phyloP scores from a whole-genome alignment of 2,329 filamentous ascomycete genomes.

The Simplicillium sp. region DNA sequence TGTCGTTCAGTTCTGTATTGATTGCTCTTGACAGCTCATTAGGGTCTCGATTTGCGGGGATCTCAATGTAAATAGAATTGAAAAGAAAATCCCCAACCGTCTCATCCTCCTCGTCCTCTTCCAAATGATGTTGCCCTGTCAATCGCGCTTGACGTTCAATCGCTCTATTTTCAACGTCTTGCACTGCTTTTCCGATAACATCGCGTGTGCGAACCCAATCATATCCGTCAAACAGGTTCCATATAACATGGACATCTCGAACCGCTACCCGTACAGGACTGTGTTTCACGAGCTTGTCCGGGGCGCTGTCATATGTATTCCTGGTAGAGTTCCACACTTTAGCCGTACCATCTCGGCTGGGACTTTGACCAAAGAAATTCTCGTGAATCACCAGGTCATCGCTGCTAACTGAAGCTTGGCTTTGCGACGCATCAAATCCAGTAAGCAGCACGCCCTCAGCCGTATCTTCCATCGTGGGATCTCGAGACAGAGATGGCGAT shows the following conservation, averaged over 20 bases:
- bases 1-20: slow-evolving; percentile 80
- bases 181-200: slow-evolving; percentile 77
- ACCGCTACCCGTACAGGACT: slow-evolving; percentile 71
- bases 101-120: slow-evolving; percentile 70
- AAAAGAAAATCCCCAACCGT: slow-evolving; percentile 93
- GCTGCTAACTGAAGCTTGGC: slow-evolving; percentile 38
- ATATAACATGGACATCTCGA: slow-evolving; percentile 85
- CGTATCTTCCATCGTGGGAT: slow-evolving; percentile 23
- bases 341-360: slow-evolving; percentile 54
- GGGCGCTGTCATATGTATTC: slow-evolving; percentile 63
- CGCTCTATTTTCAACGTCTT: slow-evolving; percentile 76
- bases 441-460: slow-evolving; percentile 26
- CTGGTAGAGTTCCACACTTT: slow-evolving; percentile 72
- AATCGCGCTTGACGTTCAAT: slow-evolving; percentile 59
- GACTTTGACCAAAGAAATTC: slow-evolving; percentile 61
- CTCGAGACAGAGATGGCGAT: slow-evolving; percentile 17
- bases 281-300: slow-evolving; percentile 48
- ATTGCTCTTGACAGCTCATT: slow-evolving; percentile 74
- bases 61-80: slow-evolving; percentile 96
- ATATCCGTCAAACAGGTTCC: slow-evolving; percentile 96
- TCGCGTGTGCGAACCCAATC: slow-evolving; percentile 88
- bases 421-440: slow-evolving; percentile 16
- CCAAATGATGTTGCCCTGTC: slow-evolving; percentile 50
- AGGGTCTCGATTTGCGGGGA: slow-evolving; percentile 78
- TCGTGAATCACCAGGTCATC: slow-evolving; percentile 65